phyloP scores from a whole-genome alignment of 2,329 filamentous ascomycete genomes.

The Biscogniauxia mediterranea region DNA sequence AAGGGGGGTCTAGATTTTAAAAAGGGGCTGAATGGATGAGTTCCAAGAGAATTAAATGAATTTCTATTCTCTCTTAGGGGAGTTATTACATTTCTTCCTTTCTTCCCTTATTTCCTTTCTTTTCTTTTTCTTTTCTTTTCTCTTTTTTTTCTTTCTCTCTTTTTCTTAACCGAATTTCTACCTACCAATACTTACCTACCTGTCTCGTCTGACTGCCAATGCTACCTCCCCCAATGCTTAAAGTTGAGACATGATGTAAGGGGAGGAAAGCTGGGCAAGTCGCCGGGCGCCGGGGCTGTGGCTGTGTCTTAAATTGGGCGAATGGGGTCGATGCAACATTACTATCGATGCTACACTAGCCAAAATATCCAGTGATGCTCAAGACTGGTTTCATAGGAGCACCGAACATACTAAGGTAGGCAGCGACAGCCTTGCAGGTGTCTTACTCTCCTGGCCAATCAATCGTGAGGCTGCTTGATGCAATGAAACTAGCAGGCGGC shows the following conservation, averaged over 20 bases:
- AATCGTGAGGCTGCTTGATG: background rate
- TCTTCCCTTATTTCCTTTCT: background rate
- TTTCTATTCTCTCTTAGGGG: no score
- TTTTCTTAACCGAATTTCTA: no score
- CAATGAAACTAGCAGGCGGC: constrained; percentile 3
- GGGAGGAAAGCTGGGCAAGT: background rate
- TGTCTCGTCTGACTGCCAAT: background rate
- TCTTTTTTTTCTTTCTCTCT: background rate
- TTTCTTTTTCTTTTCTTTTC: background rate
- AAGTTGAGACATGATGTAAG: background rate
- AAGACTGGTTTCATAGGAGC: background rate
- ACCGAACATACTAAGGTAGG: background rate
- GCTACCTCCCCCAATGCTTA: background rate
- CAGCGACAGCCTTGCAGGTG: background rate
- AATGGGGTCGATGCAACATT: background rate
- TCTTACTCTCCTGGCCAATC: background rate
- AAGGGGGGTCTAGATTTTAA: no score
- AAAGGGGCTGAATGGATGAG: no score
- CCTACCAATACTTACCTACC: no score
- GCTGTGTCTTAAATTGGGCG: background rate
- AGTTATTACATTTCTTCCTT: background rate
- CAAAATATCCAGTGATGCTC: background rate
- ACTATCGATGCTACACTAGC: no score
- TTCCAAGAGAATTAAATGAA: no score
- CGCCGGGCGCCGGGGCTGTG: background rate